Percentiles rank a stretch among this genome's conserved stretches.
phyloP scores from a whole-genome alignment of 139 green algal genomes.

The Zygnema circumcarinatum region DNA sequence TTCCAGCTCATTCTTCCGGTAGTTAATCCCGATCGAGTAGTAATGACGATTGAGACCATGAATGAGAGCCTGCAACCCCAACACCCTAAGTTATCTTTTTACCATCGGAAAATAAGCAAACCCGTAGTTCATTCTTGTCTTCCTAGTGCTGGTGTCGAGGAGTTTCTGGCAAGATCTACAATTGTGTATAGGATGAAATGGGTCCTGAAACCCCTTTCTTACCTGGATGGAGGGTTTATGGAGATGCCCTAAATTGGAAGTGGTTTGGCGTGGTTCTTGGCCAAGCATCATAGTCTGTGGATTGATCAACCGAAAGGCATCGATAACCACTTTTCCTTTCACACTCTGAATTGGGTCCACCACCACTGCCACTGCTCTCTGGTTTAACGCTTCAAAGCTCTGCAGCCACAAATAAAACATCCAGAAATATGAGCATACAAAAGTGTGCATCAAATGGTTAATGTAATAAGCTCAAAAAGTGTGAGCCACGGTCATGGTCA shows the following conservation, averaged over 20 bases:
- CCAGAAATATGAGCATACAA: slow-evolving; percentile 35
- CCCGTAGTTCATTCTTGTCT: no score
- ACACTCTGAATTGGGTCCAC: slow-evolving; percentile 98
- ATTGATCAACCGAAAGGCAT: slow-evolving; percentile 95
- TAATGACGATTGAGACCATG: slow-evolving; percentile 99
- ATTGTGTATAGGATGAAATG: neutral
- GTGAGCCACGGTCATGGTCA: no score
- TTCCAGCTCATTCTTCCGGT: slow-evolving; percentile 98
- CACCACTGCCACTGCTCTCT: slow-evolving; percentile 94
- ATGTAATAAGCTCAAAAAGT: no score
- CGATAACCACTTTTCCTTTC: slow-evolving; percentile 97
- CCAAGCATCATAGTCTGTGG: slow-evolving; percentile 99
- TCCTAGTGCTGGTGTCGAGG: no score
- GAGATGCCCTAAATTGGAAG: slow-evolving; percentile 95
- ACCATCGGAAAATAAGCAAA: no score
- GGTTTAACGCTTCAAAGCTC: slow-evolving; percentile 96
- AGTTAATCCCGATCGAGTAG: slow-evolving; percentile 99
- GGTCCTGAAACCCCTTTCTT: neutral
- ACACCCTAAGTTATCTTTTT: no score
- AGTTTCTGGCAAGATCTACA: no score
- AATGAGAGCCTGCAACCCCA: slow-evolving; percentile 81
- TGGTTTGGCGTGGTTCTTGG: slow-evolving; percentile 98
- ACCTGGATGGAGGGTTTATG: slow-evolving; percentile 97
- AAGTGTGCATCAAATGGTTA: no score
- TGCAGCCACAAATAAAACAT: no score